A percentile compares a stretch with the other conserved stretches of the same genome.
These are phyloP conservation scores for Kingdonia uniflora DNA, from an alignment of 164 flowering plant genomes.

Conservation along the genomic window DNA sequence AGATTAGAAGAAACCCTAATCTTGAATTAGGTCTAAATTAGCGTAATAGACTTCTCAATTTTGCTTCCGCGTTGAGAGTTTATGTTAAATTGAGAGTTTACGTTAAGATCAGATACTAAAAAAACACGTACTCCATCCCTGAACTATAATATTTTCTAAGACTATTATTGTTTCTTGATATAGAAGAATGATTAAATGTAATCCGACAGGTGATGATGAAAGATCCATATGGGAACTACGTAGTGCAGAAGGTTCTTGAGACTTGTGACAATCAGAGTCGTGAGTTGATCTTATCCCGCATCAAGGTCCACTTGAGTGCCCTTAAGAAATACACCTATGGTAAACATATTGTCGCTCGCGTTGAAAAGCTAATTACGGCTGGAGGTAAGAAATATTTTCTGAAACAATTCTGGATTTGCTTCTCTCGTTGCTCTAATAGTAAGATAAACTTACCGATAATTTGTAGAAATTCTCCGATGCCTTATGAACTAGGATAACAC, in stretches of 20 bases:
- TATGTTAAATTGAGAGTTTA: no score
- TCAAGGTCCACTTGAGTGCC: constrained; percentile 65
- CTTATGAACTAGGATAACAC: no score
- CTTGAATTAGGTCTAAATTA: no score
- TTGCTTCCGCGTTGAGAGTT: no score
- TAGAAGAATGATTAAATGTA: constrained; percentile 1
- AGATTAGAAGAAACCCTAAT: no score
- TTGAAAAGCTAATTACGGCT: constrained; percentile 68
- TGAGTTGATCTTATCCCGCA: constrained; percentile 63
- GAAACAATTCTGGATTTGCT: neutral
- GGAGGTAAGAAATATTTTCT: constrained; percentile 45
- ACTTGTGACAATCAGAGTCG: constrained; percentile 68
- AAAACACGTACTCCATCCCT: no score
- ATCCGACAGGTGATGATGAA: constrained; percentile 84
- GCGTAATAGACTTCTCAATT: no score
- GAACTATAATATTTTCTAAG: neutral
- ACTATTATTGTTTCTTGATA: neutral
- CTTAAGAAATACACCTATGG: constrained; percentile 78
- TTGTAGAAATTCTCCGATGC: no score
- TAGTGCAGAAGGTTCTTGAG: constrained; percentile 83
- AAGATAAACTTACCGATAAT: neutral
- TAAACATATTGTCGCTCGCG: constrained; percentile 82
- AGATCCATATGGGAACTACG: constrained; percentile 88
- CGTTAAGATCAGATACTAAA: no score
- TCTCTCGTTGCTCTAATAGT: neutral